phyloP scores from a whole-genome alignment of 2,329 filamentous ascomycete genomes.

The Aureobasidium sp. region DNA sequence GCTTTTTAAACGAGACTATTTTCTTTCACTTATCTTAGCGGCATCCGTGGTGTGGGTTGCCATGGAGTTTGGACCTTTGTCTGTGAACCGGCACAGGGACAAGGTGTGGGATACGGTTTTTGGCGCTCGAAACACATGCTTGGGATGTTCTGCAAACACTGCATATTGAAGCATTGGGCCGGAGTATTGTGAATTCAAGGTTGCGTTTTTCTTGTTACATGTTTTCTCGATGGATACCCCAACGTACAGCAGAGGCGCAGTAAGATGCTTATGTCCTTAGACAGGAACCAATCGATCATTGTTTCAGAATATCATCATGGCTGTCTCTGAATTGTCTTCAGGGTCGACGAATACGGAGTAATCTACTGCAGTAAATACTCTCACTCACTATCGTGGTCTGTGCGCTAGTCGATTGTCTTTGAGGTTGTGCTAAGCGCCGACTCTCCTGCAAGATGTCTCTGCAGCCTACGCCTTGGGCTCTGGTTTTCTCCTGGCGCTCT shows the following conservation, averaged over 20 bases:
- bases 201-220: constrained; percentile 3
- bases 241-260: constrained; percentile 1
- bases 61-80: constrained; percentile 8
- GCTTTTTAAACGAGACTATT: constrained; percentile 24
- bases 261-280: background rate
- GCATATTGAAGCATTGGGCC: constrained; percentile 8
- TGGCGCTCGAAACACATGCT: background rate
- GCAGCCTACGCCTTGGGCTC: background rate
- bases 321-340: background rate
- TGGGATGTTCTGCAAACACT: background rate
- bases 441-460: constrained; percentile 13
- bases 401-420: background rate
- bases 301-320: background rate
- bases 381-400: constrained; percentile 5
- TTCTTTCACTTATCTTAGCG: background rate
- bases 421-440: constrained; percentile 10
- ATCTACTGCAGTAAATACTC: background rate
- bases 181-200: constrained; percentile 4
- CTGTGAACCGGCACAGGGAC: background rate
- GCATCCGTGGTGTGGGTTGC: background rate
- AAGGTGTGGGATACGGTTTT: background rate
- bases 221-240: constrained; percentile 5
- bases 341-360: background rate
- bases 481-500: background rate
- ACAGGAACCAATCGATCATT: background rate